phyloP scores from a whole-genome alignment of 345 rosid genomes.

The Firmiana major region DNA sequence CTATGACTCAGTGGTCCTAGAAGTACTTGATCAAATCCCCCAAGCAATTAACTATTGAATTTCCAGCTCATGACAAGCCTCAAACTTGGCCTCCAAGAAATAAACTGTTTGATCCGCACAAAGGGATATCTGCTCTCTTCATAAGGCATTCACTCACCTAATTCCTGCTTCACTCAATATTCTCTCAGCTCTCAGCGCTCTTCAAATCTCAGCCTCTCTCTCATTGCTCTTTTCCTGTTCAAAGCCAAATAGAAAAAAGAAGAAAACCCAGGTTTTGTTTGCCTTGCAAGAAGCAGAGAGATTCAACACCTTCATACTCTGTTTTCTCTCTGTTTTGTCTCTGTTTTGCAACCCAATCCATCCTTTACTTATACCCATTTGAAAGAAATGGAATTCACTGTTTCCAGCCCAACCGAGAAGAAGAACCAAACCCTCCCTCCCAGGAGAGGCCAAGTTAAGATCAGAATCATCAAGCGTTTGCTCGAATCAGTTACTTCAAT shows the following conservation, averaged over 20 bases:
- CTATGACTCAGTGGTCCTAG: background rate
- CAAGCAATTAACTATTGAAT: background rate
- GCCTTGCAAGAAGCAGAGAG: background rate
- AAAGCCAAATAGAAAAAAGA: background rate
- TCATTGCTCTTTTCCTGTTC: background rate
- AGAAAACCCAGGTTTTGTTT: background rate
- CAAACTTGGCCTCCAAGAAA: slow-evolving; percentile 6
- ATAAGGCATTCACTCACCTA: background rate
- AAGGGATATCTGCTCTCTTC: background rate
- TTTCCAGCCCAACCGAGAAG: background rate
- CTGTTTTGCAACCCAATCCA: background rate
- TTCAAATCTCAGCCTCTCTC: background rate
- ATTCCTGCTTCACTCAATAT: background rate
- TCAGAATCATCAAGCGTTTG: background rate
- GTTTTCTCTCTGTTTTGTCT: background rate
- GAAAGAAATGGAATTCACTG: background rate
- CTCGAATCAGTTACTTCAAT: background rate
- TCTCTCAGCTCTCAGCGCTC: background rate
- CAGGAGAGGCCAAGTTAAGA: background rate
- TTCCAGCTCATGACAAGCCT: background rate
- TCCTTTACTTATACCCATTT: background rate
- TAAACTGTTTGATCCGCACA: no score
- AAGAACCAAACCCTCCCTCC: background rate
- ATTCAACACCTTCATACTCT: background rate
- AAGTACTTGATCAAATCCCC: background rate